Percentiles rank a stretch among this genome's conserved stretches.
Evolutionary conservation across 139 green algal species (phyloP).

Genomic region (Tetradesmus lagerheimii): DNA sequence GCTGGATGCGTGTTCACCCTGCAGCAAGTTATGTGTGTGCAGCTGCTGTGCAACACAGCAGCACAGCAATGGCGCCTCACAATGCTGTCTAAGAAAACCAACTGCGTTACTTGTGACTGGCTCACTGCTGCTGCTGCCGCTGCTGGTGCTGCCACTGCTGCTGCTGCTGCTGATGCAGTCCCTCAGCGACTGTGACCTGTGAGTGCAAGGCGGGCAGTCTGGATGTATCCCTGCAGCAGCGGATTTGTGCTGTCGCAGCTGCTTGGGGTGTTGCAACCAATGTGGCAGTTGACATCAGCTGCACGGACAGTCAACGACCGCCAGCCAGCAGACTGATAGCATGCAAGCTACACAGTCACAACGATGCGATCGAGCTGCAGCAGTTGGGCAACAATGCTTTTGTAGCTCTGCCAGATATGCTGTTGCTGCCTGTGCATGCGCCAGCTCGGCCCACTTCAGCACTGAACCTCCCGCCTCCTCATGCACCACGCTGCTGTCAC

Average conservation of each 20-base stretch:
- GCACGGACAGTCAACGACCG: no score
- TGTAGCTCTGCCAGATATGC: no score
- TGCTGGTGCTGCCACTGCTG: neutral
- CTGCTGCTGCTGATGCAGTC: conserved; percentile 27
- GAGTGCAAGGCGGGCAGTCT: neutral
- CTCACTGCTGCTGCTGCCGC: neutral
- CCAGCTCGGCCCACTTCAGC: no score
- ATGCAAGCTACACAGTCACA: no score
- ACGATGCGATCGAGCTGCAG: no score
- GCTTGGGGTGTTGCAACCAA: no score
- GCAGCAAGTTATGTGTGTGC: neutral
- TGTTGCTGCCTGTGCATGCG: no score
- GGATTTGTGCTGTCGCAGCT: neutral
- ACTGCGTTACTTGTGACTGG: neutral
- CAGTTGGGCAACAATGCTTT: no score
- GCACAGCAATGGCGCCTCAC: neutral
- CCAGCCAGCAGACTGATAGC: no score
- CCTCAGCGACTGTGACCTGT: conserved; percentile 34
- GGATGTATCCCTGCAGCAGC: no score
- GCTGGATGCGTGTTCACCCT: neutral
- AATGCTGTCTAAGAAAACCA: neutral
- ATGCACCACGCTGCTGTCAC: neutral
- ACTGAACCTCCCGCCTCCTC: neutral
- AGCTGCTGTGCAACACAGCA: neutral
- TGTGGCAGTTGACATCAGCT: no score